These are phyloP conservation scores for Cystofilobasidium ferigula DNA, from an alignment of 768 basidiomycete species.

Conservation along the genomic window DNA sequence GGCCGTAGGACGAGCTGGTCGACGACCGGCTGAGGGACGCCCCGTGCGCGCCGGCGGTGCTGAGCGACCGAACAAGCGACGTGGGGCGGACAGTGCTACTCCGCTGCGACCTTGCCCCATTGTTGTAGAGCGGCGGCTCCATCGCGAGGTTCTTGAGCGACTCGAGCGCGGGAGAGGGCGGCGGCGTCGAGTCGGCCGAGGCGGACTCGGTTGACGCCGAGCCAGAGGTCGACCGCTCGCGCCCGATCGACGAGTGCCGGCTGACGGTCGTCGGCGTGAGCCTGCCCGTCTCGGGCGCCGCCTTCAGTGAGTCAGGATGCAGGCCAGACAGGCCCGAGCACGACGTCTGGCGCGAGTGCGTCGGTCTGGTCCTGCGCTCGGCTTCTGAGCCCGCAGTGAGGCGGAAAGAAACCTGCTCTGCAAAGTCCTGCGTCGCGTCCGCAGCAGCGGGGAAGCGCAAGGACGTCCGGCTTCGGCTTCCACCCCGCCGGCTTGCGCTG, in stretches of 20 bases:
- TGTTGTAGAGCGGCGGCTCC: not conserved
- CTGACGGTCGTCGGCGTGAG: not conserved
- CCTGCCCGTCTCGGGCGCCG: not conserved
- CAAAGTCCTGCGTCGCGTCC: not conserved
- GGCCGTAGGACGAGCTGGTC: not conserved
- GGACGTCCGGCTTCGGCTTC: slow-evolving; percentile 5
- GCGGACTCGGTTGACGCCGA: not conserved
- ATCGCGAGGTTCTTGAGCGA: not conserved
- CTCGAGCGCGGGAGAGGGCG: not conserved
- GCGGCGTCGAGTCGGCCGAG: slow-evolving; percentile 6
- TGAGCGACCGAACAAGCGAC: not conserved
- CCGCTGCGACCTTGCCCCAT: not conserved
- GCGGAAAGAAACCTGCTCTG: not conserved
- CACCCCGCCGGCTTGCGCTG: slow-evolving; percentile 12
- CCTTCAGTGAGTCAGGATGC: not conserved
- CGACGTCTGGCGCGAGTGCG: not conserved
- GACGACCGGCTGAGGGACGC: not conserved
- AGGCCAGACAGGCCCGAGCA: not conserved
- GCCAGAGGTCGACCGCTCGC: not conserved
- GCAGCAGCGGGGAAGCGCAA: not conserved
- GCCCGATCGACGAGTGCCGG: not conserved
- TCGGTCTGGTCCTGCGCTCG: not conserved
- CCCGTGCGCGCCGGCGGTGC: not conserved
- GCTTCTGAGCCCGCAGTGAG: not conserved
- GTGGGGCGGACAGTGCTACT: not conserved